Base-by-base conservation (phyloP, 208 protist species). In the Trypanosoma caninum region DNA sequence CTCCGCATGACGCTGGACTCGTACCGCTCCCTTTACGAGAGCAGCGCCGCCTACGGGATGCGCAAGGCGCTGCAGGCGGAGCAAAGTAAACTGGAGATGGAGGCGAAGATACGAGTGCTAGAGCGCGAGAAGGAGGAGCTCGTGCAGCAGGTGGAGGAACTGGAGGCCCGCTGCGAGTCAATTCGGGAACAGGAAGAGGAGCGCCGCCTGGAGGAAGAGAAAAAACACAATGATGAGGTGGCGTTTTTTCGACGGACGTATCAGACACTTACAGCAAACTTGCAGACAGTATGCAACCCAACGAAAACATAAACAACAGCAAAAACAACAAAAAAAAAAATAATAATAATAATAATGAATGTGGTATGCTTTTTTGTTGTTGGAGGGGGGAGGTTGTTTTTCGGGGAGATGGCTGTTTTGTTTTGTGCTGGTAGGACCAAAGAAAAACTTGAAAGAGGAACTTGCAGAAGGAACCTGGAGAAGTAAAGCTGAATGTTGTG, bases 31-130 rank as follows among this genome's bases (percentile, higher is more conserved):
- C 66, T 95, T n/a, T 89, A 88, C 57, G 78, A 92, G 69, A 89
- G 84, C 70, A 87, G 78, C 55, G 78, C 81, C 74, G 97, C 62
- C 94, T 98, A 90, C 91, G 98, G 63, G 77, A 99, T 94, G 95
- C 88, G 98, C 63, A 99, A 99, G 74, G 97, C 98, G 18, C 82
- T 99, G 0, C 96, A 98, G 64, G 91, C 96, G 0, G 97, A 99
- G 76, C 94, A 98, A 76, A 87, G 83, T 28, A 98, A 98, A 69
- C 85, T 94, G 4, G 96, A 99, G 65, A 85, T 99, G 70, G 89
- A 98, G 78, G 75, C 85, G 9, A 93, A 86, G 13, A 91, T 98
- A 22, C 82, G 82, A n/a, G 73, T 81, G 10, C 65, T 99, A 2
- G 94, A 99, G 68, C 70, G 81, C 1, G 94, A 98, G 59, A 98